Evolutionary conservation across 2,329 filamentous ascomycete species (phyloP).

Genomic region (Fonsecaea pugnacius): DNA sequence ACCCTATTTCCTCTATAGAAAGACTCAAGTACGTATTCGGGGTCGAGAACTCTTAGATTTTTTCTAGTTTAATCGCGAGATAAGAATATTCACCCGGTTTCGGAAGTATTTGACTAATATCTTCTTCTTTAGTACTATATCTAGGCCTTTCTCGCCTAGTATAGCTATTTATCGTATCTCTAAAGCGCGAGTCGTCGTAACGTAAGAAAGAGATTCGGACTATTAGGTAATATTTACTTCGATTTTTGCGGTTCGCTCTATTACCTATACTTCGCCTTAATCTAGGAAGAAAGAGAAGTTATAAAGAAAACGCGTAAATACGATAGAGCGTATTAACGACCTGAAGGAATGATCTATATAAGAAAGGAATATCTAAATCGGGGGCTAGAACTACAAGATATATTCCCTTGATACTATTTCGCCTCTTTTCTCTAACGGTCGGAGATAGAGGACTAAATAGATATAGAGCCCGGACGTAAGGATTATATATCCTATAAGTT

Average conservation of each 20-base stretch:
- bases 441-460: constrained; percentile 11
- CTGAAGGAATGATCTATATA: constrained; percentile 12
- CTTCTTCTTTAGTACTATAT: constrained; percentile 8
- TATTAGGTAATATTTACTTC: constrained; percentile 14
- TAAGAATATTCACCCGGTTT: background rate
- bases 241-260: constrained; percentile 15
- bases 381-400: constrained; percentile 14
- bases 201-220: constrained; percentile 12
- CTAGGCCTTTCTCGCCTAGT: constrained; percentile 8
- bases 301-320: constrained; percentile 10
- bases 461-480: constrained; percentile 11
- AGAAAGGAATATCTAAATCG: constrained; percentile 14
- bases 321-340: constrained; percentile 11
- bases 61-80: constrained; percentile 11
- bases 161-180: constrained; percentile 3
- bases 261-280: constrained; percentile 17
- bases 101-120: constrained; percentile 13
- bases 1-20: constrained; percentile 13
- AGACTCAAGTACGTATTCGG: constrained; percentile 12
- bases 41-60: constrained; percentile 7
- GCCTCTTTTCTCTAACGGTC: background rate
- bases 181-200: constrained; percentile 15
- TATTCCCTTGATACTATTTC: constrained; percentile 2
- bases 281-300: constrained; percentile 18
- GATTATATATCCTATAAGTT: constrained; percentile 18